Percentiles rank a stretch among this genome's conserved stretches.
Evolutionary conservation across 805 yeast species (phyloP).

Genomic region (Nakazawaea populi): DNA sequence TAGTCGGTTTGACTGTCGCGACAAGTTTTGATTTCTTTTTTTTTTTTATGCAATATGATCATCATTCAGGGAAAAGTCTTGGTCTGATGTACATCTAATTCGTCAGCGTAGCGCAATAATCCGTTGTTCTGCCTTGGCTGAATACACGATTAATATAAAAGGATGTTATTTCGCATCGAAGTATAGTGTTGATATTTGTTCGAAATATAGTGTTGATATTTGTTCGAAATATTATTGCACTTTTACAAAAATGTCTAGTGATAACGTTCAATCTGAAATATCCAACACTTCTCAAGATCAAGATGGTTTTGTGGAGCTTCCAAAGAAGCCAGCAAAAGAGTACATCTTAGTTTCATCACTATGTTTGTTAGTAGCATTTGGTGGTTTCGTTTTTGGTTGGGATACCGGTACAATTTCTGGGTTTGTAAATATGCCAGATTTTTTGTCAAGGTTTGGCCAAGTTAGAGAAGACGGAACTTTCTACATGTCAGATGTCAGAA

Average conservation of each 20-base stretch:
- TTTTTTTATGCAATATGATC: too few relatives aligned
- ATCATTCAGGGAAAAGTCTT: neutral
- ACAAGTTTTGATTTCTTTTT: too few relatives aligned
- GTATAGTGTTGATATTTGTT: too few relatives aligned
- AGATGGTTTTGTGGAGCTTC: slow-evolving; percentile 9
- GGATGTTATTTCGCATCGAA: too few relatives aligned
- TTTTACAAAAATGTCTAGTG: neutral
- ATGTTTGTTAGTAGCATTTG: slow-evolving; percentile 52
- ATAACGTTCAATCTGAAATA: neutral
- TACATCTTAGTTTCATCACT: slow-evolving; percentile 23
- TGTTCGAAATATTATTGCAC: too few relatives aligned
- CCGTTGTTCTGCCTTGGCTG: too few relatives aligned
- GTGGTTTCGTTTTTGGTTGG: slow-evolving; percentile 61
- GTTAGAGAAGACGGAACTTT: slow-evolving; percentile 26
- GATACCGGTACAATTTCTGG: slow-evolving; percentile 64
- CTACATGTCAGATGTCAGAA: slow-evolving; percentile 38
- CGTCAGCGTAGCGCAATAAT: too few relatives aligned
- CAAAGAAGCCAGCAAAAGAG: slow-evolving; percentile 28
- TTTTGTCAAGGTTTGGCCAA: slow-evolving; percentile 38
- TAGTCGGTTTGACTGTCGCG: too few relatives aligned
- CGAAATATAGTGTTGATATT: too few relatives aligned
- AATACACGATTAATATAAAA: too few relatives aligned
- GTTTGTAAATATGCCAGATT: slow-evolving; percentile 45
- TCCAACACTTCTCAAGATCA: neutral
- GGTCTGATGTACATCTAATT: neutral